These are phyloP conservation scores for Brassica cretica DNA, from an alignment of 345 rosid species.

Conservation along the genomic window DNA sequence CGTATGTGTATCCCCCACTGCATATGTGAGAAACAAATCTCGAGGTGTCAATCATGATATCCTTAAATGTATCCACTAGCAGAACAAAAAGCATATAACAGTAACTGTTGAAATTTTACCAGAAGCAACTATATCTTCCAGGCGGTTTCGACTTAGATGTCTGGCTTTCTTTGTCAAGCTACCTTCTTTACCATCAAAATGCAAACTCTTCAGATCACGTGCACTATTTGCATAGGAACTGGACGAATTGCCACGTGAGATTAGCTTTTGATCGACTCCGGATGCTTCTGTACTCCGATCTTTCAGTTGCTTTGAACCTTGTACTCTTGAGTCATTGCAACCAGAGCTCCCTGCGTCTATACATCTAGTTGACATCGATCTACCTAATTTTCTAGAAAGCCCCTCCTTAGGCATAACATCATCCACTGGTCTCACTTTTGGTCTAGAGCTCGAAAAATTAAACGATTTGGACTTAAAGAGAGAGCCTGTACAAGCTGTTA, in stretches of 20 bases:
- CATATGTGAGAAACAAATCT: slow-evolving; percentile 27
- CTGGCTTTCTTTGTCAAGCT: slow-evolving; percentile 54
- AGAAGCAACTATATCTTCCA: slow-evolving; percentile 54
- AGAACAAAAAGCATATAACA: background rate
- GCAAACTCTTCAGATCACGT: slow-evolving; percentile 58
- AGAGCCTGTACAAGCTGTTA: slow-evolving; percentile 54
- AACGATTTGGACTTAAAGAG: slow-evolving; percentile 75
- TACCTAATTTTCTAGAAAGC: slow-evolving; percentile 51
- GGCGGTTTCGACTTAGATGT: slow-evolving; percentile 49
- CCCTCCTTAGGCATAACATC: slow-evolving; percentile 67
- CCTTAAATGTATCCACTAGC: background rate
- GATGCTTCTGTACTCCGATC: slow-evolving; percentile 49
- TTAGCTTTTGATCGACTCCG: slow-evolving; percentile 58
- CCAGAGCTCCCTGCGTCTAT: slow-evolving; percentile 46
- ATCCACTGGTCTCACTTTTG: slow-evolving; percentile 70
- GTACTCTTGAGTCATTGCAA: slow-evolving; percentile 61
- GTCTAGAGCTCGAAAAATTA: slow-evolving; percentile 53
- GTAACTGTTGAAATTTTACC: slow-evolving; percentile 48
- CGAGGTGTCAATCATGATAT: slow-evolving; percentile 11
- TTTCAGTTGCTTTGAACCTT: slow-evolving; percentile 58
- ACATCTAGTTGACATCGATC: slow-evolving; percentile 67
- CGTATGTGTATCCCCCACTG: slow-evolving; percentile 54
- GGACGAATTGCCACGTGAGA: slow-evolving; percentile 53
- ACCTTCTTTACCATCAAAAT: slow-evolving; percentile 58
- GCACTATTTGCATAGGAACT: slow-evolving; percentile 45